Percentiles rank a stretch among this genome's conserved stretches.
These are phyloP conservation scores for Curvularia sp. DNA, from an alignment of 2,329 filamentous ascomycete genomes.

Conservation along the genomic window DNA sequence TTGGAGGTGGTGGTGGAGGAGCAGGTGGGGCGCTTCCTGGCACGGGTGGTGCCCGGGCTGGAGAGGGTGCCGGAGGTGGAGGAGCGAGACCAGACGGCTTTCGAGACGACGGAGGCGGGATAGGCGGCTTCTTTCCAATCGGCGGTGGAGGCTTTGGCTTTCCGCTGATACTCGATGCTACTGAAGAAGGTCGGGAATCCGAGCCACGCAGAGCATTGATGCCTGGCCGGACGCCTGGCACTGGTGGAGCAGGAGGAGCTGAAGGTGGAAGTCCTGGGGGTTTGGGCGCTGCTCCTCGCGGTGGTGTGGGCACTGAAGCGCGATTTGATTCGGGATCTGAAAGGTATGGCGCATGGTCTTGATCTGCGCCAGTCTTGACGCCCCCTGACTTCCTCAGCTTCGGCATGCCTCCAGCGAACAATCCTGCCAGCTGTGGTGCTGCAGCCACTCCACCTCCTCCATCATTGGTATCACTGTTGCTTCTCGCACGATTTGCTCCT, in stretches of 20 bases:
- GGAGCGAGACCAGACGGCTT: constrained; percentile 62
- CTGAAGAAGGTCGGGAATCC: constrained; percentile 64
- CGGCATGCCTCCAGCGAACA: constrained; percentile 95
- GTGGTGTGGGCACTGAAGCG: constrained; percentile 62
- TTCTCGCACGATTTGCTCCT: constrained; percentile 66
- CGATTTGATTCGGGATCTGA: constrained; percentile 76
- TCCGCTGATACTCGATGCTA: constrained; percentile 63
- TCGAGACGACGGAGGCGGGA: constrained; percentile 63
- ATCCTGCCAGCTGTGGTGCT: constrained; percentile 79
- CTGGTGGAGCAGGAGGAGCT: constrained; percentile 57
- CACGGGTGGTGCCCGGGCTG: constrained; percentile 51
- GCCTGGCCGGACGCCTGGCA: constrained; percentile 61
- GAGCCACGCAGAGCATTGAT: constrained; percentile 66
- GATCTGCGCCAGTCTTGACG: constrained; percentile 63
- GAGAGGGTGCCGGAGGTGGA: constrained; percentile 50
- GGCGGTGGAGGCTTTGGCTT: constrained; percentile 76
- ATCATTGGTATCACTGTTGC: constrained; percentile 76
- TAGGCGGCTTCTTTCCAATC: constrained; percentile 74
- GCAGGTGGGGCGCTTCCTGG: constrained; percentile 52
- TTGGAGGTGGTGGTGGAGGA: constrained; percentile 51
- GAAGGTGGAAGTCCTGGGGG: constrained; percentile 57
- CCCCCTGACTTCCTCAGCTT: constrained; percentile 89
- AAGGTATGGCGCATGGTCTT: constrained; percentile 72
- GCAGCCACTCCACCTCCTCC: constrained; percentile 33
- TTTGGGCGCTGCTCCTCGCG: constrained; percentile 58